Base-by-base conservation (phyloP, 805 yeast species). In the Candida cerambycidarum region DNA sequence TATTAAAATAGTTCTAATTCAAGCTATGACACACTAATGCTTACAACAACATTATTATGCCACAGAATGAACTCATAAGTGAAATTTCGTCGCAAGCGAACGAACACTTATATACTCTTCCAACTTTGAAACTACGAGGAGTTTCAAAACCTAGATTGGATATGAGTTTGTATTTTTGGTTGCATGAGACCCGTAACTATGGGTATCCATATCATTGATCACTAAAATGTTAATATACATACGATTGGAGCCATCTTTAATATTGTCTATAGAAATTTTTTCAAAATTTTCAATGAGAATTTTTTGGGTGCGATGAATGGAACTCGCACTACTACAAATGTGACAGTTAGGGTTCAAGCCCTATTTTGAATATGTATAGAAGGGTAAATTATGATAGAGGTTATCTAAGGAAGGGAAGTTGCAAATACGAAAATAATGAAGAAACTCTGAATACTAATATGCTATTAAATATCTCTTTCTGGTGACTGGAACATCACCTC, bases 191-290 rank as follows among this genome's bases (percentile, higher is more conserved):
- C 69, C 69, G 66, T 57, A 41, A 62, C 44, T 53, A 56, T 63
- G 65, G 60, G 65, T 64, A 68, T 71, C 32, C 28, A 13, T 32
- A 25, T 32, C 28, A 37, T 68, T n/a, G 7, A 23, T 34, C 38
- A 19, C 47, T 41, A 41, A 15, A 47, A 35, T 21, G 53, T 43
- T 55, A 50, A 48, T 54, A 59, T 67, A 85, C 93, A 75, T 85
- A 85, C 93, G 74, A 82, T 84, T 83, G 95, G 95, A 82, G 95
- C 95, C 95, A 86, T 85, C 78, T 36, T 37, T 34, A 35, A 25
- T 35, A 25, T 17, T 35, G 17, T 25, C 16, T 11, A 37, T n/a
- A 25, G 29, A 30, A 5, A 27, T 28, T 28, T 27, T 28, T 37
- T 37, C 25, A 27, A 28, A 23, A 15, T 34, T 27, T 24, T 41